Evolutionary conservation across 2,329 filamentous ascomycete species (phyloP).

Genomic region (Chaetomiaceae sp.): DNA sequence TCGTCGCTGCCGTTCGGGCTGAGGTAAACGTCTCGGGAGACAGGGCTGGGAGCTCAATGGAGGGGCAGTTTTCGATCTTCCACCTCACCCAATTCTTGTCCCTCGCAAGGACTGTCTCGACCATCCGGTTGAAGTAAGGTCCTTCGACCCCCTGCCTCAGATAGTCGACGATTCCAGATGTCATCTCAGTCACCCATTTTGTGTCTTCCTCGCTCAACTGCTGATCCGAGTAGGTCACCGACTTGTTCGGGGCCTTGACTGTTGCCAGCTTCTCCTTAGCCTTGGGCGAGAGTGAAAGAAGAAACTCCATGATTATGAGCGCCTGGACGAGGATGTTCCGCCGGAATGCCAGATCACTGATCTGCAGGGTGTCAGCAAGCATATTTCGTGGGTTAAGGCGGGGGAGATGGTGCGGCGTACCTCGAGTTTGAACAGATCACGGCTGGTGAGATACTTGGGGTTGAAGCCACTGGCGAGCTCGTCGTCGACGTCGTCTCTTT

Average conservation of each 20-base stretch:
- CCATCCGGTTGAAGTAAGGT: conserved; percentile 91
- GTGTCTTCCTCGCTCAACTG: conserved; percentile 78
- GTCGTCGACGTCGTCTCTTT: conserved; percentile 56
- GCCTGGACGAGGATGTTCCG: conserved; percentile 93
- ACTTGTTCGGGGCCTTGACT: conserved; percentile 68
- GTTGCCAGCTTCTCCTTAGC: conserved; percentile 74
- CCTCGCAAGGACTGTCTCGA: conserved; percentile 88
- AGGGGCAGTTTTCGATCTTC: conserved; percentile 91
- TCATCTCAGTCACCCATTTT: conserved; percentile 79
- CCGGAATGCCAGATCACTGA: conserved; percentile 90
- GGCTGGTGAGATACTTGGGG: conserved; percentile 96
- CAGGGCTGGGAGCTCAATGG: conserved; percentile 73
- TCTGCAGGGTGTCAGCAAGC: conserved; percentile 41
- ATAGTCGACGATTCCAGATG: conserved; percentile 73
- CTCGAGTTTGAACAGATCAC: conserved; percentile 93
- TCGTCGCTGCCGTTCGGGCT: conserved; percentile 61
- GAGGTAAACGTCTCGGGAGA: conserved; percentile 63
- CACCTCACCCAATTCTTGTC: conserved; percentile 99
- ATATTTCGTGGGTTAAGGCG: no score
- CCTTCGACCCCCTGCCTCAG: conserved; percentile 76
- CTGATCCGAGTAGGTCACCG: conserved; percentile 76
- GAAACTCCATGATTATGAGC: conserved; percentile 89
- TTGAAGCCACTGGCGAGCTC: conserved; percentile 76
- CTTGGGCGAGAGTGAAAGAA: conserved; percentile 80
- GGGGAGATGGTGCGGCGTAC: conserved; percentile 46